These are phyloP conservation scores for Nannochloropsis salina DNA, from an alignment of 108 stramenopile species.

Conservation along the genomic window DNA sequence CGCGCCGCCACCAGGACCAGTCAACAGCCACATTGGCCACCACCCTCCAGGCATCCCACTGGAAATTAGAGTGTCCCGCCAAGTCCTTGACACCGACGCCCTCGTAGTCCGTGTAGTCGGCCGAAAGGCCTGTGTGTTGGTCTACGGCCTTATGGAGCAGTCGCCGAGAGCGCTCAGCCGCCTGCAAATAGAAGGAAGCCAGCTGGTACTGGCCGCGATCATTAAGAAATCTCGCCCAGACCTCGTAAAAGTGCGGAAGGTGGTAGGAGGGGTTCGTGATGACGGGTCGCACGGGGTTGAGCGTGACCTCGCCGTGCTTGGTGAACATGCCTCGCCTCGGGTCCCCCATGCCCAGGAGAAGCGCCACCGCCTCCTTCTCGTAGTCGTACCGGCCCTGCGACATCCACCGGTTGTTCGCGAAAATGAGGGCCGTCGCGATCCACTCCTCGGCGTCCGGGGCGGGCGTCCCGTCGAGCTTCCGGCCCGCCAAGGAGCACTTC, in stretches of 20 bases:
- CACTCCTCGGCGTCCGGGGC: constrained; percentile 4
- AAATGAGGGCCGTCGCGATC: not conserved
- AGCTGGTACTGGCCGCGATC: not conserved
- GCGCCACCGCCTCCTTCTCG: not conserved
- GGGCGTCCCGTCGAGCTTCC: not conserved
- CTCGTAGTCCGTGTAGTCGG: not conserved
- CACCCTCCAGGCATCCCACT: not conserved
- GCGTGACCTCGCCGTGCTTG: not conserved
- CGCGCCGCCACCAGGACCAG: constrained; percentile 12
- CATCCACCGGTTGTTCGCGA: not conserved
- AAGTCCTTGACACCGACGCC: not conserved
- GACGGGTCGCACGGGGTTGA: not conserved
- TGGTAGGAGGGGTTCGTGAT: not conserved
- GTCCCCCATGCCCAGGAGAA: not conserved
- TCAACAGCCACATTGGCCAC: not conserved
- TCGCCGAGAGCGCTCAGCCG: not conserved
- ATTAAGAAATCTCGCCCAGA: not conserved
- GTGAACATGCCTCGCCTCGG: not conserved
- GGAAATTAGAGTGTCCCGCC: not conserved
- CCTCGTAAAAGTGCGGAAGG: constrained; percentile 1
- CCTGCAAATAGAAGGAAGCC: not conserved
- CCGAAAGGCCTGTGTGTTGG: constrained; percentile 10
- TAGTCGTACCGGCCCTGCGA: not conserved
- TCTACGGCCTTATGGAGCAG: not conserved
- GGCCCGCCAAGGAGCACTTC: not conserved